Evolutionary conservation across 768 basidiomycete species (phyloP), one percentile per base, ranked within the genome.

Genomic region (Strobilomyces dryophilus): DNA sequence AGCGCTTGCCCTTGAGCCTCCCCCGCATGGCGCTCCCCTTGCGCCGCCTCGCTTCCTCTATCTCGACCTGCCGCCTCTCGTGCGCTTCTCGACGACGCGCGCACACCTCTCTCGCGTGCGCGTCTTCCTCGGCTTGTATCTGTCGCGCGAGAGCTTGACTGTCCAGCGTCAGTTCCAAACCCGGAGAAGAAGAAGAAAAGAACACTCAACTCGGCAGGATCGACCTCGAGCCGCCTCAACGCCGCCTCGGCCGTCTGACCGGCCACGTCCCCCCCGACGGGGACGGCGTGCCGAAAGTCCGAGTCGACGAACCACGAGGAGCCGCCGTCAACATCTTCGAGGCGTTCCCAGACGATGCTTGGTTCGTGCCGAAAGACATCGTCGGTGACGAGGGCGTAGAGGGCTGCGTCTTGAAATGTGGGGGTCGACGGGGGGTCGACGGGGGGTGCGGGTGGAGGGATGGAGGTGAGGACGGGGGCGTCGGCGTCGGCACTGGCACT

Each of bases 331-430:
- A 94, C 79, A 62, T 95, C 94, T 60, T 89, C 90, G 27, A 97
- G 72, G 18, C 86, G 82, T 70, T 97, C 94, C 94, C 94, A 97
- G 4, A 94, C 87, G 24, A 95, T 81, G 17, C 82, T 82, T 0
- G 83, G 75, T 65, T 95, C 93, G 52, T 81, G 68, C 3, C 85
- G 71, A 66, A 97, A 93, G 17, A 84, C 81, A 37, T 89, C 78
- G 67, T 97, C 94, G 0, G 94, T 94, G 12, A 87, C 91, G 55
- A 97, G 84, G 2, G 83, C 81, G 66, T 91, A 95, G 8, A 97
- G 73, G 5, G 81, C 77, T 0, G 78, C 52, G 29, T 71, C 73
- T 24, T 73, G 68, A 1, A 9, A 27, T 29, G 24, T 4, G 1
- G 43, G 26, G 0, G 14, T 35, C 1, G 32, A 6, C 7, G 29